These are phyloP conservation scores for Sophora flavescens DNA, from an alignment of 306 rosid genomes.

Conservation along the genomic window DNA sequence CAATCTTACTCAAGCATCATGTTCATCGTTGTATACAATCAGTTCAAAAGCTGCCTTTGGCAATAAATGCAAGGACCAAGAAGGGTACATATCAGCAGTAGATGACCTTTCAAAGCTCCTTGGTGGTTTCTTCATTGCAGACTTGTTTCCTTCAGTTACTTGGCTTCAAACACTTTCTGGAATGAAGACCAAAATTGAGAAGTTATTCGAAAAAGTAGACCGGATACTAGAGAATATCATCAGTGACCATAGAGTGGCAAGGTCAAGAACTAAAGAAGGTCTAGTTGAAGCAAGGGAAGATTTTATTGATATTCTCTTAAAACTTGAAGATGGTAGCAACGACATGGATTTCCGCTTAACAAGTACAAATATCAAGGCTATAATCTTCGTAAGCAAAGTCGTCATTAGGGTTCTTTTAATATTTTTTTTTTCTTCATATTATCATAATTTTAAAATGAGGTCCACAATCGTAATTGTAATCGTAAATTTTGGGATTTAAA, in stretches of 20 bases:
- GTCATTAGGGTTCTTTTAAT: too few relatives aligned
- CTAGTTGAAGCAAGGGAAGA: neutral
- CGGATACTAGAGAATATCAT: constrained; percentile 32
- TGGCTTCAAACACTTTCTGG: constrained; percentile 28
- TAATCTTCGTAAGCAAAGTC: neutral
- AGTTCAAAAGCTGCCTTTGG: too few relatives aligned
- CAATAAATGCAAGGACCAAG: too few relatives aligned
- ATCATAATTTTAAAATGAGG: too few relatives aligned
- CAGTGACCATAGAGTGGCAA: constrained; percentile 1
- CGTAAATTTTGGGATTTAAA: too few relatives aligned
- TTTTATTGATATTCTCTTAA: constrained; percentile 3
- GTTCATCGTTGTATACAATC: neutral
- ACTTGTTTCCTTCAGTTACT: constrained; percentile 39
- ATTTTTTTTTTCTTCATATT: too few relatives aligned
- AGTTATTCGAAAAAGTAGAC: neutral
- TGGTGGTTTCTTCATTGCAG: constrained; percentile 36
- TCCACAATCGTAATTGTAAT: too few relatives aligned
- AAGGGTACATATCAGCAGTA: neutral
- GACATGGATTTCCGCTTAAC: neutral
- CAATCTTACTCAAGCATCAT: constrained; percentile 28
- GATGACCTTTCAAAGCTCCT: constrained; percentile 27
- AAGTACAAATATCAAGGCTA: neutral
- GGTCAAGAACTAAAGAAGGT: constrained; percentile 8
- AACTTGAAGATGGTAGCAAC: neutral
- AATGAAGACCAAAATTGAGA: constrained; percentile 28